Conservation (phyloP, 257 asterid species). For the Nyctanthes arbortristis region DNA sequence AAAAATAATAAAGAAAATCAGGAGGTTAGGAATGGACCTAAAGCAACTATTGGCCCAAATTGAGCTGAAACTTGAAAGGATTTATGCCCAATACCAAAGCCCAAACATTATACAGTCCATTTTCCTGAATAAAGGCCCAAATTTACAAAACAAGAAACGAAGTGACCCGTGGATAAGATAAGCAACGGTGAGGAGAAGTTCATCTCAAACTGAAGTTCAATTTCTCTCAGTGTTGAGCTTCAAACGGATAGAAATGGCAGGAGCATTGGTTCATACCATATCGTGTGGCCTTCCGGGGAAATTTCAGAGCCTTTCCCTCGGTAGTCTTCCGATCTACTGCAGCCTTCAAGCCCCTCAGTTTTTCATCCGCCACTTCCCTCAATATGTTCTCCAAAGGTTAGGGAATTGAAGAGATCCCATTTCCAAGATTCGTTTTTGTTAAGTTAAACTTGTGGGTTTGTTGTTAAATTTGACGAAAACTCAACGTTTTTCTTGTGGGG, state of each 20-base stretch:
- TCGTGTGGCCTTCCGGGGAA: constrained; percentile 53
- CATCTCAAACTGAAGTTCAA: neutral
- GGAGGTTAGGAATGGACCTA: no score
- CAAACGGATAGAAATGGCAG: constrained; percentile 32
- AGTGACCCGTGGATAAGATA: neutral
- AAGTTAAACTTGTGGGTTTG: neutral
- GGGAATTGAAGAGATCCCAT: neutral
- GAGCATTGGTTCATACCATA: constrained; percentile 55
- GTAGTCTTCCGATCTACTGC: constrained; percentile 19
- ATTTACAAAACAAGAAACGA: neutral
- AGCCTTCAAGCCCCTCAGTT: constrained; percentile 63
- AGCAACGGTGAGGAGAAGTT: neutral
- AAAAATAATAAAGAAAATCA: no score
- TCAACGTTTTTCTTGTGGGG: no score
- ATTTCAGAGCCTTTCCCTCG: constrained; percentile 53
- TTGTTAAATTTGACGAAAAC: neutral
- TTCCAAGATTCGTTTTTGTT: neutral
- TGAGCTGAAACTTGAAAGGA: no score
- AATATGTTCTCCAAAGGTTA: constrained; percentile 67
- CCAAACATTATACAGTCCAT: no score
- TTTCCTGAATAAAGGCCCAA: neutral
- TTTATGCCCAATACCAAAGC: no score
- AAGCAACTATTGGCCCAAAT: no score
- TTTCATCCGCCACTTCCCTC: constrained; percentile 58
- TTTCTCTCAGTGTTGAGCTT: neutral